Conservation (phyloP, 805 yeast species). For the Lachancea thermotolerans region DNA sequence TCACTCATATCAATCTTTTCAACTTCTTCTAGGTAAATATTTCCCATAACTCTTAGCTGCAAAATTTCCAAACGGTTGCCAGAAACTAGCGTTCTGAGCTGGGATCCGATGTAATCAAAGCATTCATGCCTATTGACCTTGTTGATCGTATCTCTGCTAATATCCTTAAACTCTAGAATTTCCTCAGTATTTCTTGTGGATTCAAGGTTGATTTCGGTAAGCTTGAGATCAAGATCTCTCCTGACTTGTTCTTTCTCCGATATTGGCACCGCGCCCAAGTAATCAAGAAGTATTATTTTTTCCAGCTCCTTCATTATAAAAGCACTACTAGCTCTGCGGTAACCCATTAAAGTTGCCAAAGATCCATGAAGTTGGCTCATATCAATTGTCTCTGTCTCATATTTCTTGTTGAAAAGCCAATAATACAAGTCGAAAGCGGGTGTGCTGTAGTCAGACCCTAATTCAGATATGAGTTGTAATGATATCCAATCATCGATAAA, state of each 20-base stretch:
- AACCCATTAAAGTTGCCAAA: neutral
- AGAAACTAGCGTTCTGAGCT: neutral
- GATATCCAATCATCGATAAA: neutral
- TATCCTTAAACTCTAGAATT: neutral
- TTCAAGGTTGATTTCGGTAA: neutral
- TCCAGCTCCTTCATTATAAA: neutral
- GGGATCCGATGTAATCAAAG: neutral
- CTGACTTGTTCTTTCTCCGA: neutral
- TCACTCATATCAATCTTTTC: neutral
- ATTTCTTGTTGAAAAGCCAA: neutral
- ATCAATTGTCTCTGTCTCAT: neutral
- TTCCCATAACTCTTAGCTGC: neutral
- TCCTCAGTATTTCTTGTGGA: neutral
- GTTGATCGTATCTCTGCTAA: neutral
- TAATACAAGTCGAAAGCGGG: neutral
- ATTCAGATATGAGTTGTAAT: neutral
- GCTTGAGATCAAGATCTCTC: neutral
- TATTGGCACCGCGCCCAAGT: neutral
- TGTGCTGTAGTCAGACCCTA: neutral
- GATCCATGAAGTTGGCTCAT: neutral
- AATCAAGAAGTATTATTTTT: neutral
- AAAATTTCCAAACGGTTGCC: neutral
- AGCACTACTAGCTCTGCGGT: neutral
- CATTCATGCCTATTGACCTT: neutral
- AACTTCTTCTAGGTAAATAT: neutral